A percentile compares a stretch with the other conserved stretches of the same genome.
phyloP scores from a whole-genome alignment of 2,329 filamentous ascomycete genomes.

The Clonostachys rhizophaga region DNA sequence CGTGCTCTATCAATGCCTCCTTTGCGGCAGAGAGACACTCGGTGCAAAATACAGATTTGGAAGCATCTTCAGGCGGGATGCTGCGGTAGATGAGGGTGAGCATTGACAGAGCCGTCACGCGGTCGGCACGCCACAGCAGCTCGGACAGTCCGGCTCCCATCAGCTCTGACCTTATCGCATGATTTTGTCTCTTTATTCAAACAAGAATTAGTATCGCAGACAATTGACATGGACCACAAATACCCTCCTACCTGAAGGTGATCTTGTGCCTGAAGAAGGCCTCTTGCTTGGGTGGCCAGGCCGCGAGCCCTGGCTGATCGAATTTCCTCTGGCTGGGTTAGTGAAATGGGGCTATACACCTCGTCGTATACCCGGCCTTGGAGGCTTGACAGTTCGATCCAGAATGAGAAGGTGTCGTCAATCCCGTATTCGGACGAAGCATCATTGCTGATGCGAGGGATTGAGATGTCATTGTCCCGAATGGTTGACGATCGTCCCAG shows the following conservation, averaged over 20 bases:
- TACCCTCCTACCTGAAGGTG: neutral
- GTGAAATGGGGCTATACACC: neutral
- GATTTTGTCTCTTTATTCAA: neutral
- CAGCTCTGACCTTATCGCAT: neutral
- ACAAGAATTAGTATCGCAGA: neutral
- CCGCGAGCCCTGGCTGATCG: neutral
- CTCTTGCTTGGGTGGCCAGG: neutral
- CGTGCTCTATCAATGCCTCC: neutral
- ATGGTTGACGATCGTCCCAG: conserved; percentile 14
- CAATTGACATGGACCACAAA: neutral
- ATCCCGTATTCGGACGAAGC: no score
- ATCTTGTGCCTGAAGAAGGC: neutral
- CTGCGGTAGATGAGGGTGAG: no score
- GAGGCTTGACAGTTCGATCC: no score
- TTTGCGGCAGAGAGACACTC: neutral
- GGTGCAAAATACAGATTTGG: neutral
- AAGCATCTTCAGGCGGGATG: neutral
- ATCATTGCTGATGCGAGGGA: neutral
- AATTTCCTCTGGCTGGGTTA: neutral
- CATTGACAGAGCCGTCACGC: no score
- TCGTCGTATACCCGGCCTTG: neutral
- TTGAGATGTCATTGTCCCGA: conserved; percentile 14
- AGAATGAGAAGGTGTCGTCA: neutral
- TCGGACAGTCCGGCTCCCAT: neutral
- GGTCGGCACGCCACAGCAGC: no score